Conservation (phyloP, 192 early-diverging fungal species). For the Backusella morwellensis region DNA sequence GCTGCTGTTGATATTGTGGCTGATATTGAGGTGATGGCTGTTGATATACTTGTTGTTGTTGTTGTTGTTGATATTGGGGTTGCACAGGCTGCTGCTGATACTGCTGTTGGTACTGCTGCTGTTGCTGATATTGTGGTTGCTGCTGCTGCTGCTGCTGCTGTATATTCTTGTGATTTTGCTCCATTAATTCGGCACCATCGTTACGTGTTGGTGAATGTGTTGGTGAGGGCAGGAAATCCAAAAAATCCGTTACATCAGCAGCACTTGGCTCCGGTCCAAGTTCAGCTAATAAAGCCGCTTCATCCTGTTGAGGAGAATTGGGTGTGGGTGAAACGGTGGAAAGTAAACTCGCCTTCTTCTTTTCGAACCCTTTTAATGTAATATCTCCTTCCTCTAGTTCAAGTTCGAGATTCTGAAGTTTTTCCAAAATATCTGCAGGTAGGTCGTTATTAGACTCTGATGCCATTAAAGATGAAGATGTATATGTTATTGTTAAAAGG, state of each 20-base stretch:
- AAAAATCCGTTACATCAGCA: conserved; percentile 37
- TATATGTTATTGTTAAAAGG: neutral
- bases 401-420: conserved; percentile 33
- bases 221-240: conserved; percentile 36
- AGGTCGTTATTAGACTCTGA: conserved; percentile 16
- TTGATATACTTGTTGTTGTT: neutral
- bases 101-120: neutral
- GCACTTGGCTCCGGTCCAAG: conserved; percentile 37
- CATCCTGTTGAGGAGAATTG: conserved; percentile 4
- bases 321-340: neutral
- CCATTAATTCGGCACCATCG: conserved; percentile 21
- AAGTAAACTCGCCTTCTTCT: conserved; percentile 41
- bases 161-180: conserved; percentile 1
- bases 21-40: neutral
- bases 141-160: neutral
- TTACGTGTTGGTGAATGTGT: conserved; percentile 29
- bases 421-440: conserved; percentile 27
- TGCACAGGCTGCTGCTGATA: neutral
- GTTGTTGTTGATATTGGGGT: neutral
- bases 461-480: conserved; percentile 15
- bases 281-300: conserved; percentile 12
- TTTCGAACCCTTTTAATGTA: conserved; percentile 73
- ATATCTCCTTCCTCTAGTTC: conserved; percentile 66
- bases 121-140: neutral
- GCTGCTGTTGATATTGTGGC: neutral